Conservation (phyloP, 176 grass and related monocot species). For the Themeda triandra region DNA sequence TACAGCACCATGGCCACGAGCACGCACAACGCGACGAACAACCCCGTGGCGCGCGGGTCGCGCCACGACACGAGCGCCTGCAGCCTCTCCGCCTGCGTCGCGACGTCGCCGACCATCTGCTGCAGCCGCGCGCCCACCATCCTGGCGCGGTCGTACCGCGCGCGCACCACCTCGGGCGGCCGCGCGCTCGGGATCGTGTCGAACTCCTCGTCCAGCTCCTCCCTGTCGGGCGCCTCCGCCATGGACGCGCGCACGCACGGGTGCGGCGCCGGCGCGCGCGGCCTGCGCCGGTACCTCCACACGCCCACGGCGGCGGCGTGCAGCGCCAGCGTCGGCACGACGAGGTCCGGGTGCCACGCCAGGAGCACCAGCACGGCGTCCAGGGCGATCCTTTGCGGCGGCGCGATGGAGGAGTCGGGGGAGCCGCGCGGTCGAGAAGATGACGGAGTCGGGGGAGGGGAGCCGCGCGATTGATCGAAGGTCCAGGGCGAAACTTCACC, state of each 20-base stretch:
- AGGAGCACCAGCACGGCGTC: conserved; percentile 75
- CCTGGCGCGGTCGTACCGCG: conserved; percentile 62
- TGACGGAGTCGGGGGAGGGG: no score
- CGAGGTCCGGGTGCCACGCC: conserved; percentile 85
- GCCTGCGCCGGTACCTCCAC: conserved; percentile 59
- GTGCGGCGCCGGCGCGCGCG: conserved; percentile 41
- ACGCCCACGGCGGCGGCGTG: conserved; percentile 52
- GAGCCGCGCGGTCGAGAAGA: no score
- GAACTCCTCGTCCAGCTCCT: conserved; percentile 96
- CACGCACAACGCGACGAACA: conserved; percentile 79
- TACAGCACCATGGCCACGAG: conserved; percentile 56
- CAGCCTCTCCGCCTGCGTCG: conserved; percentile 80
- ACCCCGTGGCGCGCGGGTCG: conserved; percentile 73
- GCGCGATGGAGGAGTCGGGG: no score
- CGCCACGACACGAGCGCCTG: conserved; percentile 87
- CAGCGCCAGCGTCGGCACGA: conserved; percentile 54
- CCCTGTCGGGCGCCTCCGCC: conserved; percentile 63
- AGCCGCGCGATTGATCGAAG: no score
- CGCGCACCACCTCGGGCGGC: conserved; percentile 58
- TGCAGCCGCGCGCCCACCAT: conserved; percentile 73
- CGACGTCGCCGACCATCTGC: conserved; percentile 79
- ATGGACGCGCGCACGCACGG: conserved; percentile 68
- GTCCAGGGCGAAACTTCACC: no score
- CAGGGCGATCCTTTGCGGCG: no score
- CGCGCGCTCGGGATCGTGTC: conserved; percentile 62